Evolutionary conservation across 805 yeast species (phyloP).

Genomic region (Cyberlindnera saturnus): DNA sequence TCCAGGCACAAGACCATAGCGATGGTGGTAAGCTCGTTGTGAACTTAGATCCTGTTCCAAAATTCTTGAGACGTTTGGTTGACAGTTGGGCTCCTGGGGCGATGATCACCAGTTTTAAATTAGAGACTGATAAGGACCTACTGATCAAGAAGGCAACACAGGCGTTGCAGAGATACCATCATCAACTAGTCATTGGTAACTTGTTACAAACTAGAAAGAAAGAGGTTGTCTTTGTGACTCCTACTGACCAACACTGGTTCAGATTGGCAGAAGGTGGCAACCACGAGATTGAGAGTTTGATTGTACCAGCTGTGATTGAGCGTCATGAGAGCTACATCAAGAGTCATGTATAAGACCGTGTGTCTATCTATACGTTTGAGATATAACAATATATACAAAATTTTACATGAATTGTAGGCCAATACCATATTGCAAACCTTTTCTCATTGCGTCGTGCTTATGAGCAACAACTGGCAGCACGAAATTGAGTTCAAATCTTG

Average conservation of each 20-base stretch:
- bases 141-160: conserved; percentile 68
- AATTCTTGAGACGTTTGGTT: conserved; percentile 80
- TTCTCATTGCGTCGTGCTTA: conserved; percentile 43
- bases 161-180: conserved; percentile 82
- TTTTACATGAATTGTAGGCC: conserved; percentile 50
- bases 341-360: not conserved
- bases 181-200: conserved; percentile 93
- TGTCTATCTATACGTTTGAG: conserved; percentile 1
- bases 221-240: conserved; percentile 80
- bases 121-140: conserved; percentile 78
- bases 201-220: conserved; percentile 80
- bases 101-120: conserved; percentile 88
- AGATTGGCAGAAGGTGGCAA: conserved; percentile 38
- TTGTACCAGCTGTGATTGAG: conserved; percentile 69
- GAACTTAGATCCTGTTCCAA: conserved; percentile 93
- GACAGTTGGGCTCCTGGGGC: conserved; percentile 94
- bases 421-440: conserved; percentile 64
- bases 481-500: conserved; percentile 62
- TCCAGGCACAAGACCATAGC: conserved; percentile 67
- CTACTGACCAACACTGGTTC: conserved; percentile 41
- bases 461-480: conserved; percentile 54
- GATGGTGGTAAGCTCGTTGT: conserved; percentile 67
- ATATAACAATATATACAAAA: not conserved
- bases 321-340: conserved; percentile 37
- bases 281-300: conserved; percentile 69